Base-by-base conservation (phyloP, 352 stramenopile species). In the Blastocystis sp. region DNA sequence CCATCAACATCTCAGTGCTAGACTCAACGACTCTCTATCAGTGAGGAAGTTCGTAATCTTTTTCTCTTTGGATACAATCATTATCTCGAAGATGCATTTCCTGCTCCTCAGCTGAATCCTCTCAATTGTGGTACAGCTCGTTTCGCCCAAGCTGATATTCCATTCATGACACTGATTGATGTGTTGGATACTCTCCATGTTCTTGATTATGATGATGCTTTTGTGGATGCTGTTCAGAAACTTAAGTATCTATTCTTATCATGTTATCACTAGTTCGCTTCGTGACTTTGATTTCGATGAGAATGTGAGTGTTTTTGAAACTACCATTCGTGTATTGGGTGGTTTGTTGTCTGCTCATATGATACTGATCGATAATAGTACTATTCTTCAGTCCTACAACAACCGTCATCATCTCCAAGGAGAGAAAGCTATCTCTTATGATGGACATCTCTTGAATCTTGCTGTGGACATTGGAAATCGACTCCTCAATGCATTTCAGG, bases 401-500 rank as follows among this genome's bases (percentile, higher is more conserved):
- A 35, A 19, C 0, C 46, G 52, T 43, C 71, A 83, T 46, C 71
- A 52, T 7, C 39, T 46, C 9, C 39, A 46, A 46, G 39, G 39
- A 46, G 51, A 83, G 27, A 32, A 14, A 9, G 6, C 19, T 66
- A 54, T 66, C 29, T 7, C n/a, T 16, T 83, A 83, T 42, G 27
- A 29, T 77, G 95, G 93, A 7, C 93, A 97, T 88, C 91, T 99
- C 12, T 88, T 99, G 35, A 78, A 89, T 12, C 90, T 98, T 29
- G 95, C 96, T 0, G 88, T 93, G 39, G 96, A 99, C 89, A 90
- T 99, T 46, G 96, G 94, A 14, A 89, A 93, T 49, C 90, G 97
- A 11, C 89, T 99, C n/a, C 75, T 98, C 16, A 93, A 93, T 32
- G 96, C 96, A 39, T 99, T 99, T 89, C 98, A 95, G 0, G 90